Evolutionary conservation across 495 filamentous ascomycete species (phyloP).

Genomic region (Penicillium roqueforti): DNA sequence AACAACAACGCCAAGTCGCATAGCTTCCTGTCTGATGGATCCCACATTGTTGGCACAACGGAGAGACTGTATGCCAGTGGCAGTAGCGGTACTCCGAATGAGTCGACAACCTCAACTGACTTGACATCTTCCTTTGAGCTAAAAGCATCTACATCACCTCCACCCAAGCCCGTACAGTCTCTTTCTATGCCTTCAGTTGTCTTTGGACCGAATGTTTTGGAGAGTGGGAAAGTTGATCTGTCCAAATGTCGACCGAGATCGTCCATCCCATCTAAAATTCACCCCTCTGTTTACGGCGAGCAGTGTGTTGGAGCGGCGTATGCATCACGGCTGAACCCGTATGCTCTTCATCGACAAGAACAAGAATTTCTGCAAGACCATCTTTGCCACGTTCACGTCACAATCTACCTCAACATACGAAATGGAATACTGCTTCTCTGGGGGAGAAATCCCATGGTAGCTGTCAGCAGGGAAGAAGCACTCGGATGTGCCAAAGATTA

Average conservation of each 20-base stretch:
- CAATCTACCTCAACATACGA: constrained; percentile 93
- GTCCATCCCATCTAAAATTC: constrained; percentile 73
- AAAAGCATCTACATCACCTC: constrained; percentile 33
- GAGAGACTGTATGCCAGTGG: constrained; percentile 21
- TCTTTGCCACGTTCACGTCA: constrained; percentile 84
- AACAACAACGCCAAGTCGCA: background rate
- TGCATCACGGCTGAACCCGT: constrained; percentile 84
- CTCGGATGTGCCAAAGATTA: constrained; percentile 86
- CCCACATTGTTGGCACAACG: background rate
- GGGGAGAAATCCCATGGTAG: constrained; percentile 83
- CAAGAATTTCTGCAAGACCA: constrained; percentile 73
- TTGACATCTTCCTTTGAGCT: constrained; percentile 21
- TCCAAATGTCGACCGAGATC: constrained; percentile 56
- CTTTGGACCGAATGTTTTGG: constrained; percentile 10
- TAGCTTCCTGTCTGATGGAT: background rate
- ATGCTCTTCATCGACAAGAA: constrained; percentile 80
- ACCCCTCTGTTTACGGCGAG: constrained; percentile 71
- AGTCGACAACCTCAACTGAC: constrained; percentile 29
- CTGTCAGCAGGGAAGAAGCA: constrained; percentile 83
- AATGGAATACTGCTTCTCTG: constrained; percentile 93
- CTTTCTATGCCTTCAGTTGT: constrained; percentile 16
- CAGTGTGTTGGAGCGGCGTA: constrained; percentile 87
- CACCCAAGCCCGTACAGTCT: constrained; percentile 16
- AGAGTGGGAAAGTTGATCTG: constrained; percentile 22
- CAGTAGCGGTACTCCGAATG: constrained; percentile 26